Percentiles rank a stretch among this genome's conserved stretches.
Conservation (phyloP, 139 green algal genomes). For the Coccomyxa sp. region DNA sequence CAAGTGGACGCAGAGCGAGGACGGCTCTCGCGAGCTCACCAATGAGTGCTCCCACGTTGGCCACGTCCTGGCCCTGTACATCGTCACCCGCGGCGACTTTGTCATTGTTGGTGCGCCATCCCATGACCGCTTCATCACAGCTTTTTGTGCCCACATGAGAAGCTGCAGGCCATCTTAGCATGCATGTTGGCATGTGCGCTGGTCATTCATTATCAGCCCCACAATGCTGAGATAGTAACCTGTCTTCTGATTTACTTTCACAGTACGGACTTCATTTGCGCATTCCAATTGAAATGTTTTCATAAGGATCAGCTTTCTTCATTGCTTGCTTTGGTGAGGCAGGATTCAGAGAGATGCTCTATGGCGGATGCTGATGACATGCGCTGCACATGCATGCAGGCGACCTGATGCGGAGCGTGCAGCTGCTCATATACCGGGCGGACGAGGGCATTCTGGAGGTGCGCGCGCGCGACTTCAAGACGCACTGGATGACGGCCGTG, state of each 20-base stretch:
- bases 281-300: too few species aligned
- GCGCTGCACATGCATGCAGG: conserved; percentile 31
- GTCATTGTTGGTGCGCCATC: conserved; percentile 66
- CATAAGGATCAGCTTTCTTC: too few species aligned
- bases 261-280: too few species aligned
- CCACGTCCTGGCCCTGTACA: conserved; percentile 80
- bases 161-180: too few species aligned
- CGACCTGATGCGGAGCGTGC: conserved; percentile 95
- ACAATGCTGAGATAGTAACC: too few species aligned
- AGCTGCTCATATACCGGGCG: conserved; percentile 72
- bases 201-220: too few species aligned
- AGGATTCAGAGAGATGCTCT: too few species aligned
- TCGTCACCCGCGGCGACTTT: conserved; percentile 76
- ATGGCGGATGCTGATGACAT: too few species aligned
- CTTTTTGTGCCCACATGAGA: too few species aligned
- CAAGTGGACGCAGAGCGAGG: conserved; percentile 43
- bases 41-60: conserved; percentile 70
- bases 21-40: conserved; percentile 54
- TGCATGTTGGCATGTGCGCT: too few species aligned
- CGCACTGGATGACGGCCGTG: conserved; percentile 86
- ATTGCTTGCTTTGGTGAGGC: too few species aligned
- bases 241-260: too few species aligned
- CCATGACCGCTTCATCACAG: background rate
- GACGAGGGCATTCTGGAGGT: conserved; percentile 73
- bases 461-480: conserved; percentile 74